phyloP scores from a whole-genome alignment of 129 eudicot species.

The Mikania micrantha region DNA sequence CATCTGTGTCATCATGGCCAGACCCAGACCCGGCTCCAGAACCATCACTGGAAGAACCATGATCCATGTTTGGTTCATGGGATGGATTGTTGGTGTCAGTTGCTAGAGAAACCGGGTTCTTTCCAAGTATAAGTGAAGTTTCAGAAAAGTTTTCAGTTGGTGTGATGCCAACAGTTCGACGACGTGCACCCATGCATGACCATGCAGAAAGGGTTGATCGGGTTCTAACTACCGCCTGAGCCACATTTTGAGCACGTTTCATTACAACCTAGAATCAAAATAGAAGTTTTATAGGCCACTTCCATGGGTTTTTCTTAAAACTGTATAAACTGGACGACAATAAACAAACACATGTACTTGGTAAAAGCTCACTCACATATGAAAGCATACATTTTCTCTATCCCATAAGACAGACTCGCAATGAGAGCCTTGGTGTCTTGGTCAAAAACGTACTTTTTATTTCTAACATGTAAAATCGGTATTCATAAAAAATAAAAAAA shows the following conservation, averaged over 20 bases:
- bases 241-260: slow-evolving; percentile 94
- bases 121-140: slow-evolving; percentile 44
- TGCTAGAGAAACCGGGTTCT: slow-evolving; percentile 34
- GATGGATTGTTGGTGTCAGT: slow-evolving; percentile 25
- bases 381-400: too few species aligned
- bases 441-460: too few species aligned
- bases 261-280: slow-evolving; percentile 63
- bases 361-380: too few species aligned
- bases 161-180: slow-evolving; percentile 49
- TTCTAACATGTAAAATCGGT: background rate
- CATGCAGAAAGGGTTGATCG: slow-evolving; percentile 79
- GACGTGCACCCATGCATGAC: slow-evolving; percentile 97
- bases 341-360: too few species aligned
- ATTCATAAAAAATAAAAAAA: background rate
- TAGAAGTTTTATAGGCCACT: background rate
- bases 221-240: slow-evolving; percentile 87
- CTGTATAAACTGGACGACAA: background rate
- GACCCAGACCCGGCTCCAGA: slow-evolving; percentile 25
- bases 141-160: slow-evolving; percentile 47
- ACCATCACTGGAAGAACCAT: slow-evolving; percentile 37
- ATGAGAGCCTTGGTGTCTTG: too few species aligned
- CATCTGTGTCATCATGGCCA: slow-evolving; percentile 65
- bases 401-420: too few species aligned
- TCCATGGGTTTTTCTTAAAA: background rate
- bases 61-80: slow-evolving; percentile 27